These are phyloP conservation scores for Tylopilus plumbeoviolaceoides DNA, from an alignment of 768 basidiomycete species.

Conservation along the genomic window DNA sequence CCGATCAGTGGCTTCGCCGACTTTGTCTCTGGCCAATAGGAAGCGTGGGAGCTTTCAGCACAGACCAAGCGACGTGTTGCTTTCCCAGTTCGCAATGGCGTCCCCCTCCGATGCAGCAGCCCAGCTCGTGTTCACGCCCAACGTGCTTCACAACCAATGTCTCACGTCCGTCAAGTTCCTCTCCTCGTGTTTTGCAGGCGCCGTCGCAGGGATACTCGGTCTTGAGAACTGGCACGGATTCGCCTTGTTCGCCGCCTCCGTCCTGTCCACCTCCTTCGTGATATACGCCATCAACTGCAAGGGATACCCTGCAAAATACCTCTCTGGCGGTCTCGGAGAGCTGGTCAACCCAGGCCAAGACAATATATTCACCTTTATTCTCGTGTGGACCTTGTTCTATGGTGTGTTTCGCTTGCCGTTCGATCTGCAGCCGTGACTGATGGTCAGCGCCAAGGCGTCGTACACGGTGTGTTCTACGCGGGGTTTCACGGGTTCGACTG, in stretches of 20 bases:
- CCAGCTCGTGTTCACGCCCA: slow-evolving; percentile 63
- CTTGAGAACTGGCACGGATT: slow-evolving; percentile 85
- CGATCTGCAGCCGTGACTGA: slow-evolving; percentile 1
- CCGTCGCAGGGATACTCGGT: slow-evolving; percentile 85
- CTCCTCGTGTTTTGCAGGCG: slow-evolving; percentile 80
- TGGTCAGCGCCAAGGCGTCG: slow-evolving; percentile 34
- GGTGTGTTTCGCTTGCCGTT: slow-evolving; percentile 46
- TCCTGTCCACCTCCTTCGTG: slow-evolving; percentile 60
- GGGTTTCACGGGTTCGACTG: slow-evolving; percentile 3
- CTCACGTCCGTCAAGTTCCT: slow-evolving; percentile 73
- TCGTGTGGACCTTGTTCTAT: slow-evolving; percentile 93
- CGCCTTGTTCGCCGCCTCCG: slow-evolving; percentile 66
- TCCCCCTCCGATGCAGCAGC: slow-evolving; percentile 46
- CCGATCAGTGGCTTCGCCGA: too few species aligned
- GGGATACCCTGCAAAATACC: slow-evolving; percentile 57
- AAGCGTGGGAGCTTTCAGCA: slow-evolving; percentile 14
- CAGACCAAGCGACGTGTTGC: too few species aligned
- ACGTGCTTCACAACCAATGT: slow-evolving; percentile 60
- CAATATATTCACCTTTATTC: slow-evolving; percentile 84
- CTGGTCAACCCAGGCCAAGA: slow-evolving; percentile 85
- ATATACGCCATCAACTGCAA: slow-evolving; percentile 71
- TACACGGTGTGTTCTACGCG: slow-evolving; percentile 39
- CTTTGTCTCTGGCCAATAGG: not conserved
- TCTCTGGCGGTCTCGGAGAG: slow-evolving; percentile 60
- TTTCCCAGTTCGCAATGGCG: slow-evolving; percentile 34